Evolutionary conservation across 1,284 basidiomycete species (phyloP).

Genomic region (Wallemia ichthyophaga): DNA sequence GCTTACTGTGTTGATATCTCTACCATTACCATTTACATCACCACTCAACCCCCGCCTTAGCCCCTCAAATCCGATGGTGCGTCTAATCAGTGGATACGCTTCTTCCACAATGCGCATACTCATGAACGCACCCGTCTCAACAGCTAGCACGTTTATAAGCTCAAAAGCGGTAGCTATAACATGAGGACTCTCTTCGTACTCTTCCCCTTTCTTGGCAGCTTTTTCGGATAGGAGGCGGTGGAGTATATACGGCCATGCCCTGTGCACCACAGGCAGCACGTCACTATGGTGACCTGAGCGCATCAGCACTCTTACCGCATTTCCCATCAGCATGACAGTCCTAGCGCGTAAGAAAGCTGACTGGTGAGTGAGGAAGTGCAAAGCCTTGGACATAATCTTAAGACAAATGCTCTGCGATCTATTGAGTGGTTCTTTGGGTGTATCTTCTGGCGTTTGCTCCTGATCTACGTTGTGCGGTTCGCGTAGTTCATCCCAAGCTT

Average conservation of each 20-base stretch:
- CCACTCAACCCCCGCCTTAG: too few relatives aligned
- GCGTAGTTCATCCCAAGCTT: slow-evolving; percentile 23
- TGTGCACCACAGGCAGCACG: slow-evolving; percentile 49
- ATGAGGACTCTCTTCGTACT: slow-evolving; percentile 30
- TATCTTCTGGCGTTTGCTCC: slow-evolving; percentile 6
- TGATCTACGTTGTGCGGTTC: slow-evolving; percentile 7
- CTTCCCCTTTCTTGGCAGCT: slow-evolving; percentile 2
- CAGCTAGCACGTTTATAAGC: slow-evolving; percentile 35
- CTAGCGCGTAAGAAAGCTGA: slow-evolving; percentile 52
- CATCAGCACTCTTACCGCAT: slow-evolving; percentile 40
- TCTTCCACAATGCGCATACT: slow-evolving; percentile 51
- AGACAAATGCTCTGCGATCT: slow-evolving; percentile 40
- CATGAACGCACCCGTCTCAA: slow-evolving; percentile 51
- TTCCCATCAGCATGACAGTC: slow-evolving; percentile 38
- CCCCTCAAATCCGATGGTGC: background rate
- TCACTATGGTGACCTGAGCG: slow-evolving; percentile 23
- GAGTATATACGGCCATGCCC: slow-evolving; percentile 62
- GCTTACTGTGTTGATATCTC: background rate
- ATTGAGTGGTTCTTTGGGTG: slow-evolving; percentile 22
- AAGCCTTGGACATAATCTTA: slow-evolving; percentile 49
- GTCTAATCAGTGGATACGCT: slow-evolving; percentile 49
- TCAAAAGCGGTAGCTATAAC: slow-evolving; percentile 41
- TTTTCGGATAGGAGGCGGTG: slow-evolving; percentile 26
- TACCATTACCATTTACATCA: background rate
- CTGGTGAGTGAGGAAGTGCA: slow-evolving; percentile 65